Percentiles rank a stretch among this genome's conserved stretches.
Evolutionary conservation across 495 filamentous ascomycete genomes (phyloP).

Genomic region (Aspergillus avenaceus): DNA sequence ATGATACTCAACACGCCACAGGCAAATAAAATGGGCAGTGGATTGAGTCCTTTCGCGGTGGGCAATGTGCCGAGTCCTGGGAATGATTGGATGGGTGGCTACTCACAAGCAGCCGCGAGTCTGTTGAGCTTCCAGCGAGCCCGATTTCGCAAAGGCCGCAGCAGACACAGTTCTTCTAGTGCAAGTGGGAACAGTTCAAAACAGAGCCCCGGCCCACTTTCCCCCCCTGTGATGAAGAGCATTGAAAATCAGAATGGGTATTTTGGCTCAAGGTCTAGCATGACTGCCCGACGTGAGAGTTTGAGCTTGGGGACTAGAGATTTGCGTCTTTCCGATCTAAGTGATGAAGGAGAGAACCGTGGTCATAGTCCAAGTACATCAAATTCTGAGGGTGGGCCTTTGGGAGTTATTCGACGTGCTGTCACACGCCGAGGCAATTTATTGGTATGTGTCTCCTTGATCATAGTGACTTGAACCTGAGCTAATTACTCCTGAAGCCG

Average conservation of each 20-base stretch:
- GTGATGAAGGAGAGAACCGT: conserved; percentile 66
- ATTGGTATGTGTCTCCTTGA: conserved; percentile 54
- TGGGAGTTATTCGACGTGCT: conserved; percentile 53
- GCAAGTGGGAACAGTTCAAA: conserved; percentile 67
- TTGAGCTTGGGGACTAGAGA: conserved; percentile 84
- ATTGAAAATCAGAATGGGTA: conserved; percentile 51
- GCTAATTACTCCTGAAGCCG: conserved; percentile 49
- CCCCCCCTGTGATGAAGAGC: conserved; percentile 60
- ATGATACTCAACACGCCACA: conserved; percentile 60
- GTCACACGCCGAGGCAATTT: conserved; percentile 87
- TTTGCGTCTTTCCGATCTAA: conserved; percentile 78
- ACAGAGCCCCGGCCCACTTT: conserved; percentile 59
- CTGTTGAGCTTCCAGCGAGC: conserved; percentile 74
- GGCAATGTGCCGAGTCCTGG: conserved; percentile 44
- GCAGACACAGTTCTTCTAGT: conserved; percentile 65
- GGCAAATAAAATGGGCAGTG: conserved; percentile 33
- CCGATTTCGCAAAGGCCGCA: conserved; percentile 51
- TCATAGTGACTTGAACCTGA: neutral
- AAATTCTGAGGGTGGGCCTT: conserved; percentile 38
- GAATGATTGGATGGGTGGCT: conserved; percentile 55
- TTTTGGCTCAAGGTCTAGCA: conserved; percentile 40
- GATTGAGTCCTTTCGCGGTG: conserved; percentile 45
- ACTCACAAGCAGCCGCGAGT: conserved; percentile 65
- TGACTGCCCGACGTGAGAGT: conserved; percentile 69
- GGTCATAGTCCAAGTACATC: conserved; percentile 41